Evolutionary conservation across 1,139 yeast genomes (phyloP), one percentile per base, ranked within the genome.

Genomic region (Candida frijolesensis): DNA sequence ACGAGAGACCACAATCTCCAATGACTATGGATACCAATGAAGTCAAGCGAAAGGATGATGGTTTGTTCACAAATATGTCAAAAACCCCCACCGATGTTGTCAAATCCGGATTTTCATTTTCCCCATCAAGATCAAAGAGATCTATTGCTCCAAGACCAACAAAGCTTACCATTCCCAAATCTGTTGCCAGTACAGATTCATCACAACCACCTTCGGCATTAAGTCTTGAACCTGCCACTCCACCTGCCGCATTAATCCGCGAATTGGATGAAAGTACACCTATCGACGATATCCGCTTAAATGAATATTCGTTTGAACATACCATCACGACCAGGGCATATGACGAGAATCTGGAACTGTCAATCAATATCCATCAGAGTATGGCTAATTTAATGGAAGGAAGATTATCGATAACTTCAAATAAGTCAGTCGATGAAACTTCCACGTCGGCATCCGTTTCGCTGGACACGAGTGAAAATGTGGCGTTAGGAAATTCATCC

Each of bases 401-500:
- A 32, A 16, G 42, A n/a, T 37, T 19, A 3, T 51, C 54, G n/a
- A 25, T 45, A 4, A 14, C 32, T 6, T 49, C 54, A 4, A 49
- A 50, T 2, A 46, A 37, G 9, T 48, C 45, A 10, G 38, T 35
- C n/a, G 48, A 49, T 11, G 48, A 45, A 10, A 25, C 30, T 8
- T 32, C 39, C 9, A 45, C 51, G 4, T 40, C 53, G 8, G n/a
- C 45, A 12, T 51, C 56, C 8, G 22, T 19, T 19, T 19, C 22
- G 22, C 46, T 46, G 40, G 56, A 53, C 25, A 53, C 56, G 7
- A 40, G 48, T 43, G 56, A 54, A 42, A 52, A 51, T 38, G 52
- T 54, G 4, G 44, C 46, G 10, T 41, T 54, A 15, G 49, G 55
- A 8, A 43, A 47, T 30, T 38, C 56, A 8, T 67, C 72, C 39